phyloP scores from a whole-genome alignment of 441 rosid species.

The Sinapis alba region DNA sequence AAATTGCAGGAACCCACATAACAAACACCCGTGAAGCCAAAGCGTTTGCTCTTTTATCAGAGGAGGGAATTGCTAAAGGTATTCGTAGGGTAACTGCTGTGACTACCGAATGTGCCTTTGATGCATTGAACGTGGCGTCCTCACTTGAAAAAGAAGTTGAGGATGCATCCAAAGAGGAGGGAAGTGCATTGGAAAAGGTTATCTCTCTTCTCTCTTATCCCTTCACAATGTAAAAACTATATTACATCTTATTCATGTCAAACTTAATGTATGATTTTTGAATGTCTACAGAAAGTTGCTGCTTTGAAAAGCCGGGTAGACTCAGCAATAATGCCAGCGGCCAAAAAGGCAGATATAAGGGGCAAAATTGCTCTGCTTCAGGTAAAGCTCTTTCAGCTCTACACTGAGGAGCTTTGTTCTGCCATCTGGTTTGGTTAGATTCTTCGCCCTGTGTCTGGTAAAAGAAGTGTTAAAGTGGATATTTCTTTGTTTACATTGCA shows the following conservation, averaged over 20 bases:
- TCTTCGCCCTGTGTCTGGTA: background rate
- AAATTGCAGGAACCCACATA: constrained; percentile 69
- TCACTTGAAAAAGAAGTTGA: constrained; percentile 71
- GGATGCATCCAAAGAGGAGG: constrained; percentile 66
- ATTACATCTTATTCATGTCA: background rate
- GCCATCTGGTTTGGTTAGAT: background rate
- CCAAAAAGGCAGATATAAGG: constrained; percentile 86
- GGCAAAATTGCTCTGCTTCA: constrained; percentile 73
- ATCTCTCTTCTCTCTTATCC: background rate
- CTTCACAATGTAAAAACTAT: background rate
- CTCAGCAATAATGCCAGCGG: constrained; percentile 78
- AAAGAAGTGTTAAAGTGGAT: background rate
- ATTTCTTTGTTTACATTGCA: constrained; percentile 30
- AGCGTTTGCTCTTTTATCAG: constrained; percentile 92
- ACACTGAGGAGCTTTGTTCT: background rate
- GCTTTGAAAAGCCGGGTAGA: constrained; percentile 79
- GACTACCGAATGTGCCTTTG: constrained; percentile 76
- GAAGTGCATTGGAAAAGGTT: constrained; percentile 87
- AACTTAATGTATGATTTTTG: background rate
- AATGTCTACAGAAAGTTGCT: constrained; percentile 4
- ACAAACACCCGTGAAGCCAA: constrained; percentile 93
- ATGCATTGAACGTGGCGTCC: constrained; percentile 67
- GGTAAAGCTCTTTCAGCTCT: constrained; percentile 46
- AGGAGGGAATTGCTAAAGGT: constrained; percentile 98
- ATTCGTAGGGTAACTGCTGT: constrained; percentile 89